Evolutionary conservation across 73 alveolate genomes (phyloP).

Genomic region (Uronychia setigera): DNA sequence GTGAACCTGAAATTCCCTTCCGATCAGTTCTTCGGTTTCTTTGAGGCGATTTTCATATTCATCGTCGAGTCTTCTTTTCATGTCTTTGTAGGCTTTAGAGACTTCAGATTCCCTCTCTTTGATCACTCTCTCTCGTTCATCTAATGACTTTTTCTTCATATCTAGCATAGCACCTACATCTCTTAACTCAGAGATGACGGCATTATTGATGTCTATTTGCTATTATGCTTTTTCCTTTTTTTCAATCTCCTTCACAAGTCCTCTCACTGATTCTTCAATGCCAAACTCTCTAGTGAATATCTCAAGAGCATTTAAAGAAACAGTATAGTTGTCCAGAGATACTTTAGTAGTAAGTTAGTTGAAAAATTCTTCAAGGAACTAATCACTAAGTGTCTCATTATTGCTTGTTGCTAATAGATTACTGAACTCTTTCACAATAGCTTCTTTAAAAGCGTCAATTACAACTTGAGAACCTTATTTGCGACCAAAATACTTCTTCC

Average conservation of each 20-base stretch:
- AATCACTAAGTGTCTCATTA: not conserved
- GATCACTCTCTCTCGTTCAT: not conserved
- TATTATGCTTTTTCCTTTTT: not conserved
- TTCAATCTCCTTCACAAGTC: not conserved
- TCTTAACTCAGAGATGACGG: not conserved
- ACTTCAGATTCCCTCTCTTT: not conserved
- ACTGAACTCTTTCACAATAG: not conserved
- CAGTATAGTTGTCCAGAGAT: not conserved
- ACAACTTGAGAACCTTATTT: not conserved
- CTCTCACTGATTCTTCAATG: not conserved
- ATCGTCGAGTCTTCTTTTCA: not conserved
- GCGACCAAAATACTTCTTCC: not conserved
- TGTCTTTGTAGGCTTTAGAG: not conserved
- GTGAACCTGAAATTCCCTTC: not conserved
- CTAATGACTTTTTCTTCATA: not conserved
- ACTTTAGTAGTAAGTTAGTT: not conserved
- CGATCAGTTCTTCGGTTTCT: not conserved
- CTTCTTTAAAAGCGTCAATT: not conserved
- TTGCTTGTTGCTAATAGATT: not conserved
- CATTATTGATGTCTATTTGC: not conserved
- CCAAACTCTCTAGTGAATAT: not conserved
- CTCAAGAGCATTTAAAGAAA: not conserved
- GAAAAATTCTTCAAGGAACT: not conserved
- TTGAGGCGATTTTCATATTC: not conserved
- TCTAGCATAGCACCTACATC: not conserved